These are phyloP conservation scores for Glomus cerebriforme DNA, from an alignment of 192 early-diverging fungal species.

Conservation along the genomic window DNA sequence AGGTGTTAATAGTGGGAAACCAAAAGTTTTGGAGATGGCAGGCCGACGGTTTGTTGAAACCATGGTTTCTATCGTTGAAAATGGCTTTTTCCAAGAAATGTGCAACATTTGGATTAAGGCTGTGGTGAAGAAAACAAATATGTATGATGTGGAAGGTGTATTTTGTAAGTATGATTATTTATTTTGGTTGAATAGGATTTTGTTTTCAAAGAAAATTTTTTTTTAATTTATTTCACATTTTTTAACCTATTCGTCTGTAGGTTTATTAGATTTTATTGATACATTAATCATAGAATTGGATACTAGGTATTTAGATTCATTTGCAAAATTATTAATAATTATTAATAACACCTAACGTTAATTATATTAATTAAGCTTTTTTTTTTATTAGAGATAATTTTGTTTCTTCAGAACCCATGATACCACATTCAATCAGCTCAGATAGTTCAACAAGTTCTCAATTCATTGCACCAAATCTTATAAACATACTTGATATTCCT, in stretches of 20 bases:
- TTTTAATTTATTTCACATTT: neutral
- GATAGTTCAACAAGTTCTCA: slow-evolving; percentile 27
- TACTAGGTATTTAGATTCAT: slow-evolving; percentile 35
- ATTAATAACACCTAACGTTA: neutral
- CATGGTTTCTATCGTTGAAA: slow-evolving; percentile 46
- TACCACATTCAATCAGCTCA: slow-evolving; percentile 31
- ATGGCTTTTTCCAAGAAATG: slow-evolving; percentile 53
- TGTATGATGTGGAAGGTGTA: slow-evolving; percentile 54
- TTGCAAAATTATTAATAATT: neutral
- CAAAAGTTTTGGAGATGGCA: slow-evolving; percentile 50
- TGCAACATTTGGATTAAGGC: slow-evolving; percentile 51
- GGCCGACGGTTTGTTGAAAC: slow-evolving; percentile 51
- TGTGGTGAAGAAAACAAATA: slow-evolving; percentile 48
- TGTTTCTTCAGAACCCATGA: slow-evolving; percentile 31
- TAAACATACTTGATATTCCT: slow-evolving; percentile 40
- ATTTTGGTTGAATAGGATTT: neutral
- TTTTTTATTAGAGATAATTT: slow-evolving; percentile 31
- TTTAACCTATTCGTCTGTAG: slow-evolving; percentile 3
- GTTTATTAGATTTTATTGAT: slow-evolving; percentile 51
- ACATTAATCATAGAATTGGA: slow-evolving; percentile 46
- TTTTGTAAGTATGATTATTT: slow-evolving; percentile 41
- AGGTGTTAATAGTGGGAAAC: slow-evolving; percentile 43
- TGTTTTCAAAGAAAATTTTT: neutral
- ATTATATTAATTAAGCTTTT: neutral
- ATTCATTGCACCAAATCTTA: slow-evolving; percentile 24